phyloP scores from a whole-genome alignment of 495 filamentous ascomycete genomes.

The Sordaria brevicollis region DNA sequence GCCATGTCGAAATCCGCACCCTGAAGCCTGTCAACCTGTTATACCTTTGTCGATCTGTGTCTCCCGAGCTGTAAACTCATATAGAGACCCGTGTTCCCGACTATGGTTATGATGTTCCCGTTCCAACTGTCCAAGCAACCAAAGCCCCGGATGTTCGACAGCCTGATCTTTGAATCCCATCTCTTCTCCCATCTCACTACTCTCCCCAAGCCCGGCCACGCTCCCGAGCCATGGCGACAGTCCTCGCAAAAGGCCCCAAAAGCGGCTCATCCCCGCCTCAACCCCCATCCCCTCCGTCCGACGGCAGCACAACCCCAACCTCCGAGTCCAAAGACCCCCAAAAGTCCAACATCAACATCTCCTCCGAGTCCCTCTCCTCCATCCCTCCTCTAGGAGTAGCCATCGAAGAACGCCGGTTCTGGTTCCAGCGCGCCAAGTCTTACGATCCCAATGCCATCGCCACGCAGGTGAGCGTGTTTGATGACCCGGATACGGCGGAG shows the following conservation, averaged over 20 bases:
- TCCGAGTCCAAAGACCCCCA: neutral
- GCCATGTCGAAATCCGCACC: neutral
- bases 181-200: neutral
- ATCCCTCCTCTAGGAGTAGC: slow-evolving; percentile 29
- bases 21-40: no score
- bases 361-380: slow-evolving; percentile 8
- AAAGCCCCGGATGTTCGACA: neutral
- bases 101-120: neutral
- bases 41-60: neutral
- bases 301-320: neutral
- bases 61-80: neutral
- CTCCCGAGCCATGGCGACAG: slow-evolving; percentile 13
- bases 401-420: slow-evolving; percentile 31
- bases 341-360: slow-evolving; percentile 5
- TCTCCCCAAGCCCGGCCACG: neutral
- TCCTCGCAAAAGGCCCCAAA: slow-evolving; percentile 1
- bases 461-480: slow-evolving; percentile 41
- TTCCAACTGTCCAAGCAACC: neutral
- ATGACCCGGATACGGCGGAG: slow-evolving; percentile 26
- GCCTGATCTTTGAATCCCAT: neutral
- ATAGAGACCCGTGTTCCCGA: neutral
- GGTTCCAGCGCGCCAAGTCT: slow-evolving; percentile 27
- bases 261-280: neutral
- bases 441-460: slow-evolving; percentile 47
- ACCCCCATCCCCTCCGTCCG: neutral